Conservation (phyloP, 2,329 filamentous ascomycete genomes). For the Chaetomium globosum region DNA sequence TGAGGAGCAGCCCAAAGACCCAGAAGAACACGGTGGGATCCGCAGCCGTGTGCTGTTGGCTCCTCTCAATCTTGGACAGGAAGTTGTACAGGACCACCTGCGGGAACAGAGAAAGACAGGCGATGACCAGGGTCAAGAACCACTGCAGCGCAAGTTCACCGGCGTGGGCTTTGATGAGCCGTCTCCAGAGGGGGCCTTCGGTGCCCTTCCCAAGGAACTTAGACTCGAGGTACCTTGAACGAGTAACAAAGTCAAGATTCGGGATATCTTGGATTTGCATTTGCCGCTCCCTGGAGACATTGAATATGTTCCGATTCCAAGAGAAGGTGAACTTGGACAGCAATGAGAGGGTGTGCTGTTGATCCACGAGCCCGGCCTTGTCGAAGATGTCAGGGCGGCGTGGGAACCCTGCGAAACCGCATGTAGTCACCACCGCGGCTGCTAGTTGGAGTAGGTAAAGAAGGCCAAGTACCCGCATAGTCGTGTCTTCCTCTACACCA, state of each 20-base stretch:
- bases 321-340: constrained; percentile 39
- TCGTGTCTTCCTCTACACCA: constrained; percentile 5
- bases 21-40: constrained; percentile 40
- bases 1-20: constrained; percentile 40
- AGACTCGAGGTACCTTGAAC: constrained; percentile 38
- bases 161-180: constrained; percentile 39
- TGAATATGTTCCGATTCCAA: constrained; percentile 42
- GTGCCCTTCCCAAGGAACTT: constrained; percentile 31
- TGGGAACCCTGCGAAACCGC: constrained; percentile 40
- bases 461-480: constrained; percentile 26
- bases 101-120: constrained; percentile 41
- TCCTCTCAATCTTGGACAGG: constrained; percentile 40
- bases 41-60: constrained; percentile 26
- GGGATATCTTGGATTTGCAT: constrained; percentile 42
- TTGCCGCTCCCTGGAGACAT: constrained; percentile 38
- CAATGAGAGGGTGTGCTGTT: constrained; percentile 42
- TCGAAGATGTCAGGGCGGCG: constrained; percentile 43
- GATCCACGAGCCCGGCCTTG: constrained; percentile 41
- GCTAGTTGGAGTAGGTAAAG: constrained; percentile 38
- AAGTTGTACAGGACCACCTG: constrained; percentile 45
- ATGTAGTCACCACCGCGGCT: constrained; percentile 32
- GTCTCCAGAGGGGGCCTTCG: constrained; percentile 41
- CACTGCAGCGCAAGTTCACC: constrained; percentile 41
- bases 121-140: constrained; percentile 40
- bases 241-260: constrained; percentile 39